Percentiles rank a stretch among this genome's conserved stretches.
phyloP scores from a whole-genome alignment of 108 stramenopile species.

The Conticribra guillardii region DNA sequence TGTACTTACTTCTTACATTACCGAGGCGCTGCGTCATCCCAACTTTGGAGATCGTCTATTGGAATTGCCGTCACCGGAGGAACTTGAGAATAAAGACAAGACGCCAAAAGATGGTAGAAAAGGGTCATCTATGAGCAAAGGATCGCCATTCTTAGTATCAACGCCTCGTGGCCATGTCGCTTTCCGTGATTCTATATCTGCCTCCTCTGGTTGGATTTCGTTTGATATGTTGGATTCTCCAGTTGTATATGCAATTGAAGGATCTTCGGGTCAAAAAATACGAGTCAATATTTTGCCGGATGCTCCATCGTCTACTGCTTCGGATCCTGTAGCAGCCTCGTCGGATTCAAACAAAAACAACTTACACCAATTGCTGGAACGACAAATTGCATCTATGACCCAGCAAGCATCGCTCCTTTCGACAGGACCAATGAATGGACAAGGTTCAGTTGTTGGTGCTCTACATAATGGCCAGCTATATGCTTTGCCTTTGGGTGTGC shows the following conservation, averaged over 20 bases:
- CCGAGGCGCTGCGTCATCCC: conserved; percentile 45
- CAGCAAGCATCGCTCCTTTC: conserved; percentile 16
- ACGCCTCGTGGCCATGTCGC: conserved; percentile 81
- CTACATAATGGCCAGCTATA: conserved; percentile 76
- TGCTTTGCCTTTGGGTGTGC: conserved; percentile 71
- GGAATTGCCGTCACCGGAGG: conserved; percentile 27
- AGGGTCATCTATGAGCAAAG: neutral
- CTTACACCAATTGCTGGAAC: conserved; percentile 30
- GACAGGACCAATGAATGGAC: conserved; percentile 9
- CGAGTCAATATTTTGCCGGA: conserved; percentile 79
- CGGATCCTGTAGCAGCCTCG: conserved; percentile 24
- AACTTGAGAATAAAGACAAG: conserved; percentile 14
- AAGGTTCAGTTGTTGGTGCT: conserved; percentile 65
- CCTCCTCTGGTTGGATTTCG: conserved; percentile 68
- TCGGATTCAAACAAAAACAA: conserved; percentile 29
- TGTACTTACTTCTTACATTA: conserved; percentile 38
- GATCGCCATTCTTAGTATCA: conserved; percentile 58
- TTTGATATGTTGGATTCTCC: conserved; percentile 69
- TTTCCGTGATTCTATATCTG: conserved; percentile 48
- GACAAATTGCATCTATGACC: conserved; percentile 39
- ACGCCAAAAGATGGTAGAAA: neutral
- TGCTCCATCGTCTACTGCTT: conserved; percentile 50
- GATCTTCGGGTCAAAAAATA: conserved; percentile 55
- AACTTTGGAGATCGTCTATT: conserved; percentile 36
- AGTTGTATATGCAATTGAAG: conserved; percentile 76